These are phyloP conservation scores for Leucocoprinus leucothites DNA, from an alignment of 768 basidiomycete species.

Conservation along the genomic window DNA sequence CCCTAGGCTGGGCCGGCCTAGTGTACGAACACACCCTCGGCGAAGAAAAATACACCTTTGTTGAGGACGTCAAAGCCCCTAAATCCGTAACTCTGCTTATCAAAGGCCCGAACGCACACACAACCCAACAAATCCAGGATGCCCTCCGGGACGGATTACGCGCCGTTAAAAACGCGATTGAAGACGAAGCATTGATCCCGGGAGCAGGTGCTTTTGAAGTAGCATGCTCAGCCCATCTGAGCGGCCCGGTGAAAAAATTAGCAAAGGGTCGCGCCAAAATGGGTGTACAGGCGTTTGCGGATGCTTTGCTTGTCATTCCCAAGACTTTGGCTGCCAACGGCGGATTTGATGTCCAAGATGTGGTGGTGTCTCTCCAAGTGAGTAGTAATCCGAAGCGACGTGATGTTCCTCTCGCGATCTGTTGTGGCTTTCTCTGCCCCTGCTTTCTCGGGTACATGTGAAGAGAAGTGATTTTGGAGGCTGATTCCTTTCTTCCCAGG, in stretches of 20 bases:
- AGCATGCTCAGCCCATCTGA: constrained; percentile 82
- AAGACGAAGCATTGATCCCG: constrained; percentile 84
- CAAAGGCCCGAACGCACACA: constrained; percentile 97
- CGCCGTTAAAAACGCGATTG: constrained; percentile 94
- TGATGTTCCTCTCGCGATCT: neutral
- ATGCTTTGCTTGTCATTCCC: constrained; percentile 90
- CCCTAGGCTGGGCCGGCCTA: constrained; percentile 96
- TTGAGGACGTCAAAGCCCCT: constrained; percentile 94
- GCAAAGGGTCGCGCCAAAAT: constrained; percentile 96
- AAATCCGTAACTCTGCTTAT: constrained; percentile 95
- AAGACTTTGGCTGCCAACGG: constrained; percentile 96
- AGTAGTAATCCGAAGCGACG: neutral
- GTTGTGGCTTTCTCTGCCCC: too few relatives aligned
- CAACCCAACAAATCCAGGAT: constrained; percentile 94
- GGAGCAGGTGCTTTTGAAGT: constrained; percentile 99
- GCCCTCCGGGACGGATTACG: constrained; percentile 97
- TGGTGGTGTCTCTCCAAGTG: constrained; percentile 88
- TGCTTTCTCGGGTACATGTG: too few relatives aligned
- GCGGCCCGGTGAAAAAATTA: constrained; percentile 71
- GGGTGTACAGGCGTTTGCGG: constrained; percentile 96
- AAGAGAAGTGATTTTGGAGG: too few relatives aligned
- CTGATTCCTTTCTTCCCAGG: constrained; percentile 48
- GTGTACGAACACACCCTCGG: constrained; percentile 99
- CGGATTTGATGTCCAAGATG: constrained; percentile 96
- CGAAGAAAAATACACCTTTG: constrained; percentile 97